These are phyloP conservation scores for Huntiella moniliformis DNA, from an alignment of 2,329 filamentous ascomycete genomes.

Conservation along the genomic window DNA sequence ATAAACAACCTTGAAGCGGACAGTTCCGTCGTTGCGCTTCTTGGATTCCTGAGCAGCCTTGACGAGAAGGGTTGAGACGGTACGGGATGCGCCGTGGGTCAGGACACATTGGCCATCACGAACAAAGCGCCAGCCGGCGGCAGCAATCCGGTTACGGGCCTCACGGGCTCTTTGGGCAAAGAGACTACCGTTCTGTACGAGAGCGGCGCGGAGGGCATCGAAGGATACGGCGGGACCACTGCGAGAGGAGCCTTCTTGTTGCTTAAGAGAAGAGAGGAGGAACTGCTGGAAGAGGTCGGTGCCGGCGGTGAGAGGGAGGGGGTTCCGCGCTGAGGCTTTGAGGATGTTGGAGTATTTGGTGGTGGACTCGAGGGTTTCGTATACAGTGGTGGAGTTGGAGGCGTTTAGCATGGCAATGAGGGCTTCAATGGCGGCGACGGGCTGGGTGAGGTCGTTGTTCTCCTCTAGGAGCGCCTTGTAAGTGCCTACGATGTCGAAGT, in stretches of 20 bases:
- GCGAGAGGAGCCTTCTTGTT: slow-evolving; percentile 22
- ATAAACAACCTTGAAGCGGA: slow-evolving; percentile 72
- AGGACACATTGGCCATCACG: slow-evolving; percentile 64
- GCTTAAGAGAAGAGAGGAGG: slow-evolving; percentile 55
- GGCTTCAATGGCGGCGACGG: slow-evolving; percentile 82
- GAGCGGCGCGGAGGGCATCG: slow-evolving; percentile 61
- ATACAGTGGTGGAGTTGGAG: slow-evolving; percentile 67
- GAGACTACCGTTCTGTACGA: slow-evolving; percentile 67
- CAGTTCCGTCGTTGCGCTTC: slow-evolving; percentile 35
- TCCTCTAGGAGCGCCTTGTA: slow-evolving; percentile 35
- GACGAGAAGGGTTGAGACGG: slow-evolving; percentile 59
- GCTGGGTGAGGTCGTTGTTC: slow-evolving; percentile 81
- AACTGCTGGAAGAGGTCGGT: slow-evolving; percentile 93
- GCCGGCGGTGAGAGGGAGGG: slow-evolving; percentile 79
- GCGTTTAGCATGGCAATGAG: slow-evolving; percentile 72
- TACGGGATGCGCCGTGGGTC: slow-evolving; percentile 73
- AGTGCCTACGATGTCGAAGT: slow-evolving; percentile 32
- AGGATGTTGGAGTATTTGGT: slow-evolving; percentile 59
- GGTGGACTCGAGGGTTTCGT: slow-evolving; percentile 79
- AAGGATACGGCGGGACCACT: slow-evolving; percentile 32
- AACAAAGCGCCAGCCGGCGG: slow-evolving; percentile 60
- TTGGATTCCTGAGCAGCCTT: slow-evolving; percentile 30
- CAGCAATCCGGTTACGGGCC: slow-evolving; percentile 64
- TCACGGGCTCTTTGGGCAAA: slow-evolving; percentile 80
- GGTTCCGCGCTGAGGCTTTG: slow-evolving; percentile 64